Evolutionary conservation across 1,284 basidiomycete species (phyloP).

Genomic region (Mixia osmundae): DNA sequence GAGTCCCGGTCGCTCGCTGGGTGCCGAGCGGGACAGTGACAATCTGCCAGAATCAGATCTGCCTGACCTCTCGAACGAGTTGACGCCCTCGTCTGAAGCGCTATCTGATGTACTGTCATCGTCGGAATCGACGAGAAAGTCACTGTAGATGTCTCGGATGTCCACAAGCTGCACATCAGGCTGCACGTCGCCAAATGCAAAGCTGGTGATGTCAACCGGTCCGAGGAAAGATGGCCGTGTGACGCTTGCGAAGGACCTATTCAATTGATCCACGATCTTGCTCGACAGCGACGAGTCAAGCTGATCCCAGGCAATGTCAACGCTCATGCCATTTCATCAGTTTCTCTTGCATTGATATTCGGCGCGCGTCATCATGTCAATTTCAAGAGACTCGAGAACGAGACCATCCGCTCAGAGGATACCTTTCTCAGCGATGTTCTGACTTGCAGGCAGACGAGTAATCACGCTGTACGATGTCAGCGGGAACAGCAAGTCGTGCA

Average conservation of each 20-base stretch:
- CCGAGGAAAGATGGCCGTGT: slow-evolving; percentile 76
- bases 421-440: too few species aligned
- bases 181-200: slow-evolving; percentile 60
- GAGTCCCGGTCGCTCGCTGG: too few species aligned
- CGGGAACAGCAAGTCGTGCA: too few species aligned
- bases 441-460: too few species aligned
- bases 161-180: slow-evolving; percentile 80
- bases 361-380: neutral
- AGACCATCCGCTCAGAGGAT: too few species aligned
- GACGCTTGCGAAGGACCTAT: slow-evolving; percentile 45
- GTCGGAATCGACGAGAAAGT: slow-evolving; percentile 35
- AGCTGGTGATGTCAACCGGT: slow-evolving; percentile 54
- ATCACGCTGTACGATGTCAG: too few species aligned
- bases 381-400: neutral
- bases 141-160: slow-evolving; percentile 75
- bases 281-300: slow-evolving; percentile 42
- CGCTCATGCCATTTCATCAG: slow-evolving; percentile 21
- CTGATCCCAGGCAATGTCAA: slow-evolving; percentile 32
- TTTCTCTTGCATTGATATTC: too few species aligned
- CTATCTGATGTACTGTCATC: neutral
- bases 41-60: too few species aligned
- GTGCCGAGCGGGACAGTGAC: too few species aligned
- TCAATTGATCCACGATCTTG: slow-evolving; percentile 50
- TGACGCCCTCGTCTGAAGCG: too few species aligned
- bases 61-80: too few species aligned